A percentile compares a stretch with the other conserved stretches of the same genome.
Conservation (phyloP, 495 filamentous ascomycete species). For the Sordaria brevicollis region DNA sequence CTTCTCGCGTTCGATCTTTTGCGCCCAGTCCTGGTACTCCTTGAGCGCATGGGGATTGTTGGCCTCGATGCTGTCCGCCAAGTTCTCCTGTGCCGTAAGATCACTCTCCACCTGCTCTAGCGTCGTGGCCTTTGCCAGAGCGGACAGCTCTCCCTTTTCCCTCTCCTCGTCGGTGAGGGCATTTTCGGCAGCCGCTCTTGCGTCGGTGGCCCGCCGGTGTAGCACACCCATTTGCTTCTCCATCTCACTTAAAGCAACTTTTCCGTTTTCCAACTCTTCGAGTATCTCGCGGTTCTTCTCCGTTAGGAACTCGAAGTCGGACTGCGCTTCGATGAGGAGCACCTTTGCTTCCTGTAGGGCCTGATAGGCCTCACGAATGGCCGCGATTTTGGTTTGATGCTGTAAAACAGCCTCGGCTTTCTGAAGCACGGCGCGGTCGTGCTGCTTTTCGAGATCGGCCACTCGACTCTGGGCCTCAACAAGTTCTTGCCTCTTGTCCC, state of each 20-base stretch:
- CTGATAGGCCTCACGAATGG: slow-evolving; percentile 48
- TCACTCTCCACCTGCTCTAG: slow-evolving; percentile 60
- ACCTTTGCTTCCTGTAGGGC: slow-evolving; percentile 58
- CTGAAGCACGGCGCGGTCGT: slow-evolving; percentile 47
- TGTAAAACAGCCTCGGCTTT: slow-evolving; percentile 55
- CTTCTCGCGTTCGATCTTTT: slow-evolving; percentile 34
- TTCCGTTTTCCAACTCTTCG: slow-evolving; percentile 38
- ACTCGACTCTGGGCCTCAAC: slow-evolving; percentile 31
- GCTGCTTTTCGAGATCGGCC: slow-evolving; percentile 26
- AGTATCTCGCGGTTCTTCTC: slow-evolving; percentile 50
- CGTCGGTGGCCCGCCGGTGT: slow-evolving; percentile 14
- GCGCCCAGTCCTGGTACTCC: slow-evolving; percentile 64
- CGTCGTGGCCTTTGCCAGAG: slow-evolving; percentile 28
- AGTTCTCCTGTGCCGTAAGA: slow-evolving; percentile 61
- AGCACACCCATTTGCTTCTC: slow-evolving; percentile 16
- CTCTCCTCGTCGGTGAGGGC: slow-evolving; percentile 25
- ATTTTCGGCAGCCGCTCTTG: slow-evolving; percentile 13
- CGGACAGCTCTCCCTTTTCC: slow-evolving; percentile 18
- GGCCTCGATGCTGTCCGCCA: slow-evolving; percentile 69
- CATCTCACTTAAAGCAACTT: slow-evolving; percentile 5
- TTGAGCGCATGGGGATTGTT: slow-evolving; percentile 66
- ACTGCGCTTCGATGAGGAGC: slow-evolving; percentile 64
- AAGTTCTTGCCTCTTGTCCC: slow-evolving; percentile 30
- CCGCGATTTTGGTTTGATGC: slow-evolving; percentile 45
- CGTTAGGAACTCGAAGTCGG: slow-evolving; percentile 58